A percentile compares a stretch with the other conserved stretches of the same genome.
Evolutionary conservation across 352 stramenopile species (phyloP).

Genomic region (Plasmopara viticola): DNA sequence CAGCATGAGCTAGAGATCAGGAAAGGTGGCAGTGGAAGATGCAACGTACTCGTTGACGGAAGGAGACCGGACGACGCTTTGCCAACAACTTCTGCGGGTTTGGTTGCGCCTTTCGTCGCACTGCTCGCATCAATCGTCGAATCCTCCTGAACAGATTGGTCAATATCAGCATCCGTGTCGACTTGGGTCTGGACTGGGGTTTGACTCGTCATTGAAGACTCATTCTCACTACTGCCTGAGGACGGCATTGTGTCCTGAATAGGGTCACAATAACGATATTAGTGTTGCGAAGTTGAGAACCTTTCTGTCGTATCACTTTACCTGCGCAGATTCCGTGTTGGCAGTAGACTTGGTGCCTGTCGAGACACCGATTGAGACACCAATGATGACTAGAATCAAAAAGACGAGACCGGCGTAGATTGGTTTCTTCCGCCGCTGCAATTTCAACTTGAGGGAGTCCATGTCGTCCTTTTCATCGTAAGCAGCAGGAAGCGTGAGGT

Average conservation of each 20-base stretch:
- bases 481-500: conserved; percentile 19
- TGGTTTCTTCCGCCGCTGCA: conserved; percentile 52
- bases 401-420: conserved; percentile 56
- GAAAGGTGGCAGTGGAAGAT: not conserved
- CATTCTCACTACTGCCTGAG: not conserved
- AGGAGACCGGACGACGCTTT: conserved; percentile 21
- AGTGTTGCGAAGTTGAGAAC: not conserved
- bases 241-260: conserved; percentile 12
- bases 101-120: conserved; percentile 10
- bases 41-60: conserved; percentile 13
- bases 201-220: not conserved
- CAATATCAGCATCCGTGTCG: conserved; percentile 12
- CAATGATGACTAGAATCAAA: conserved; percentile 45
- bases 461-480: conserved; percentile 43
- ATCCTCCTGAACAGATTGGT: conserved; percentile 22
- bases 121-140: conserved; percentile 3
- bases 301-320: conserved; percentile 9
- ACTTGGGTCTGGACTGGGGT: conserved; percentile 8
- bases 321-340: conserved; percentile 34
- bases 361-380: conserved; percentile 32
- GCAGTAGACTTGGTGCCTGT: conserved; percentile 10
- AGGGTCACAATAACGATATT: conserved; percentile 1
- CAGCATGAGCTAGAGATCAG: not conserved
- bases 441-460: conserved; percentile 39
- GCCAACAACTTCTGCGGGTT: conserved; percentile 18